Conservation (phyloP, 495 filamentous ascomycete species). For the Xylaria scruposa region DNA sequence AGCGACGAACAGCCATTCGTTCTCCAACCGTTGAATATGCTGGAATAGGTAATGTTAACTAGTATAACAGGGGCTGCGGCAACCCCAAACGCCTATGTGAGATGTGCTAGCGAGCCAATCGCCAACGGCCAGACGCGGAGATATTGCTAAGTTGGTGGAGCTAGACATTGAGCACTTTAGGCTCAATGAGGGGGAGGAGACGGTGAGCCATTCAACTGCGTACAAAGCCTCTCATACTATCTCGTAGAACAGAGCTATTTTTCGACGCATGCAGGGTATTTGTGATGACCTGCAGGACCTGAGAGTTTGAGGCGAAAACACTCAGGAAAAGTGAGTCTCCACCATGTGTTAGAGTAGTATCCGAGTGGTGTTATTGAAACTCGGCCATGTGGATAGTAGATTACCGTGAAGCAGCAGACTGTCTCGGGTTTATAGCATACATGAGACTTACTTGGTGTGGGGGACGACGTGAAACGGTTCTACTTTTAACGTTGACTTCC, state of each 20-base stretch:
- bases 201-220: constrained; percentile 14
- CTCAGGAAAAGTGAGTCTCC: neutral
- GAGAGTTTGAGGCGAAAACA: constrained; percentile 13
- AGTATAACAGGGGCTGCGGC: constrained; percentile 5
- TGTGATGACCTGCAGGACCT: constrained; percentile 12
- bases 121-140: neutral
- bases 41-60: neutral
- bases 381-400: neutral
- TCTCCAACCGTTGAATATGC: neutral
- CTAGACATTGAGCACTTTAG: constrained; percentile 36
- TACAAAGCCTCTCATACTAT: neutral
- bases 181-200: constrained; percentile 38
- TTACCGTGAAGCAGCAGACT: neutral
- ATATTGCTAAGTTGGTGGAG: constrained; percentile 4
- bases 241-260: neutral
- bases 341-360: neutral
- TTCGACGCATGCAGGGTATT: constrained; percentile 2
- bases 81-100: neutral
- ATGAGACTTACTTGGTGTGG: neutral
- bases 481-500: neutral
- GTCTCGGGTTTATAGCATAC: neutral
- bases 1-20: neutral
- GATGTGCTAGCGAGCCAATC: constrained; percentile 13
- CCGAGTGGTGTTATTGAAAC: neutral
- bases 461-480: neutral